Evolutionary conservation across 345 rosid genomes (phyloP).

Genomic region (Dipteronia dyeriana): DNA sequence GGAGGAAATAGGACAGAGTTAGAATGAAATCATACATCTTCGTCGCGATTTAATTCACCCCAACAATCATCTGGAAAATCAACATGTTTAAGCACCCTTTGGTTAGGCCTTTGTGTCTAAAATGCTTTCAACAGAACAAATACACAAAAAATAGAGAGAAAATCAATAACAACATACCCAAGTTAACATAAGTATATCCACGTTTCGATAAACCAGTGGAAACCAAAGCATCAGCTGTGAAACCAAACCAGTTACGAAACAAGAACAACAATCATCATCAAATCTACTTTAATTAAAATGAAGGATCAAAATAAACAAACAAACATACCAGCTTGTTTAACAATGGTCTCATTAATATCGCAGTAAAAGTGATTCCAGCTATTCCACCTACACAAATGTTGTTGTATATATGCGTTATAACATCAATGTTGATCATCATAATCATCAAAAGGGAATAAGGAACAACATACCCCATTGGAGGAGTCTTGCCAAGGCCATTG

Average conservation of each 20-base stretch:
- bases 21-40: not conserved
- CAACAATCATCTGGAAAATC: constrained; percentile 34
- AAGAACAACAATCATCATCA: not conserved
- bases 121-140: not conserved
- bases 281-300: not conserved
- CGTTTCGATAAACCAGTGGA: constrained; percentile 46
- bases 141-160: not conserved
- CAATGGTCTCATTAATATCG: constrained; percentile 39
- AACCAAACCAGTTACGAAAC: not conserved
- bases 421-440: not conserved
- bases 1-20: not conserved
- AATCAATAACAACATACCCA: constrained; percentile 17
- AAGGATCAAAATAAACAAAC: not conserved
- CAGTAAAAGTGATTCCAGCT: constrained; percentile 56
- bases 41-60: constrained; percentile 23
- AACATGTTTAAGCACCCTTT: not conserved
- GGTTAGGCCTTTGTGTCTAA: not conserved
- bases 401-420: not conserved
- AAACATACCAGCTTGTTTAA: constrained; percentile 40
- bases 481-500: constrained; percentile 57
- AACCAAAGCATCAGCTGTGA: constrained; percentile 52
- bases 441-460: not conserved
- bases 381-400: constrained; percentile 39
- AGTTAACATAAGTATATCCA: constrained; percentile 31
- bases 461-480: constrained; percentile 63